Percentiles rank a stretch among this genome's conserved stretches.
Conservation (phyloP, 768 basidiomycete genomes). For the Podaxis sp. region DNA sequence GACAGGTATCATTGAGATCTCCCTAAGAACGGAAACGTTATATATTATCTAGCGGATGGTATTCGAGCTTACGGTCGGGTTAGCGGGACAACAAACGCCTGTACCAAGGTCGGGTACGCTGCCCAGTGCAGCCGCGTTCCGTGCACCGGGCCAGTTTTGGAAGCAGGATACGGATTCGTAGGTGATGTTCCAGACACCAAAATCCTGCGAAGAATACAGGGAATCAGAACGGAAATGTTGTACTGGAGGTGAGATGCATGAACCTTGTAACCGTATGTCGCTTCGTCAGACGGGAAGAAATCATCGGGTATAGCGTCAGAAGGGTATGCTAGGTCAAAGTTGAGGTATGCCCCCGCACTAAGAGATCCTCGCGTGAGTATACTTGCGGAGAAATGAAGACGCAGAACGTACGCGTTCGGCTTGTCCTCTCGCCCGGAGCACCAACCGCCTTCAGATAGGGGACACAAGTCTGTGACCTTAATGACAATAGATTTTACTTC, state of each 20-base stretch:
- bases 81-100: conserved; percentile 70
- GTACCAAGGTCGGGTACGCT: conserved; percentile 57
- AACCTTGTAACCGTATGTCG: conserved; percentile 61
- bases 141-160: conserved; percentile 62
- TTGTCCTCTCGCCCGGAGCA: conserved; percentile 64
- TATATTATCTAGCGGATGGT: background rate
- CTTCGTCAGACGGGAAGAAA: conserved; percentile 74
- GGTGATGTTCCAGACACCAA: conserved; percentile 84
- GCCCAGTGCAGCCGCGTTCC: conserved; percentile 61
- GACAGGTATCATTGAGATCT: conserved; percentile 52
- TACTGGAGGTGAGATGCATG: conserved; percentile 1
- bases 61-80: conserved; percentile 52
- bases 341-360: conserved; percentile 69
- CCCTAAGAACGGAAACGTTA: conserved; percentile 26
- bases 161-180: conserved; percentile 67
- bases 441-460: conserved; percentile 61
- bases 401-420: conserved; percentile 57
- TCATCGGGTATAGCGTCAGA: conserved; percentile 64
- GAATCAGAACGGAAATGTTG: background rate
- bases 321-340: conserved; percentile 83
- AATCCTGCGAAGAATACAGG: conserved; percentile 49
- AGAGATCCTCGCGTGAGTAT: background rate
- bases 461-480: conserved; percentile 83
- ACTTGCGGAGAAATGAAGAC: background rate
- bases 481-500: conserved; percentile 62